Base-by-base conservation (phyloP, 352 stramenopile genomes). In the Pythium aphanidermatum region DNA sequence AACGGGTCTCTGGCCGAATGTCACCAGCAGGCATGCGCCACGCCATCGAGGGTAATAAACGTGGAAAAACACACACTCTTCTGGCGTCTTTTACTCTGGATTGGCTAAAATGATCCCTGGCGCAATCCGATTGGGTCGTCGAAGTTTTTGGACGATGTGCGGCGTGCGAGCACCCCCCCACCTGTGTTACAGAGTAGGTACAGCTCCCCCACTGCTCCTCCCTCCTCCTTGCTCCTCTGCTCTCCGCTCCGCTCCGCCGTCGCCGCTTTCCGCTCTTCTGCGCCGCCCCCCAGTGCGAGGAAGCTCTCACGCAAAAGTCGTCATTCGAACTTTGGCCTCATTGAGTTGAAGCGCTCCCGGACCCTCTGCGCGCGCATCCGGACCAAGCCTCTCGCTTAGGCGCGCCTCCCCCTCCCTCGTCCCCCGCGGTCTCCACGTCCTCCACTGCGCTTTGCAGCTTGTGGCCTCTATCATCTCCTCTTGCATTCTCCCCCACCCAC, bases 251-350 rank as follows among this genome's bases (percentile, higher is more conserved):
- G 17, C 51, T 25, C 33, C 30, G 16, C 17, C 31, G 16, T 30
- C 33, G 26, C 40, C 46, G 29, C 47, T n/a, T 24, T 39, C 42
- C 32, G 53, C 30, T 36, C n/a, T 28, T 36, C 16, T 43, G 32
- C 10, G 33, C 37, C 20, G 38, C 33, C 41, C 39, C 40, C 42
- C 33, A 42, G 26, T 43, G 50, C 40, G 32, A 44, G 37, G 19
- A 24, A 44, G 41, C 27, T 41, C 51, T 37, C 29, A 16, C 33
- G 13, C 34, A 29, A 43, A 40, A 36, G 54, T 61, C 61, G 51
- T 79, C 74, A 86, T 86, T 86, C 76, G 63, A 71, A 70, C 55
- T 76, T 86, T 84, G 49, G 39, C 69, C 54, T 54, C 61, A 65
- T 68, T 55, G 63, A 59, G 51, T 52, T 59, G 69, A 80, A 55